Evolutionary conservation across 257 asterid genomes (phyloP).

Genomic region (Solanum appendiculatum): DNA sequence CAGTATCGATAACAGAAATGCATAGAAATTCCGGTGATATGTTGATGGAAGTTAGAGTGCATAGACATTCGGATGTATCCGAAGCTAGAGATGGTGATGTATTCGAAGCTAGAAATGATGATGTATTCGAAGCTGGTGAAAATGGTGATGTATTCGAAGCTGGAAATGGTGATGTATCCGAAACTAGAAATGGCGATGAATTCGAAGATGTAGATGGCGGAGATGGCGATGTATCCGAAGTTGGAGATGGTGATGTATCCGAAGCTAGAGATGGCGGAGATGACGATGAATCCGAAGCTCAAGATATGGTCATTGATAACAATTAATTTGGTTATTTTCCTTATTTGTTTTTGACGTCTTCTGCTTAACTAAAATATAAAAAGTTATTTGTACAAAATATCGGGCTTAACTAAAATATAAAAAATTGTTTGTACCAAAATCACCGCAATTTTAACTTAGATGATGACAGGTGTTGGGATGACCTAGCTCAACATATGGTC

Average conservation of each 20-base stretch:
- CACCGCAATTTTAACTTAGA: not conserved
- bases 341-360: no score
- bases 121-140: no score
- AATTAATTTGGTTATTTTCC: not conserved
- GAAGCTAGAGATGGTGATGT: no score
- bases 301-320: not conserved
- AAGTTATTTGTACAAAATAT: not conserved
- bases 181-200: not conserved
- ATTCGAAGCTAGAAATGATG: not conserved
- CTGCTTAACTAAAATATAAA: no score
- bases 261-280: not conserved
- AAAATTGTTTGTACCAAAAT: not conserved
- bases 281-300: not conserved
- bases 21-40: not conserved
- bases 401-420: not conserved
- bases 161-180: no score
- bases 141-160: not conserved
- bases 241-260: not conserved
- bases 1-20: no score
- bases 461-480: not conserved
- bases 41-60: not conserved
- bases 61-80: no score
- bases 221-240: no score
- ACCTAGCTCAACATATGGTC: not conserved
- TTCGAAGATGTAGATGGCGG: not conserved